These are phyloP conservation scores for Bipolaris victoriae DNA, from an alignment of 2,329 filamentous ascomycete species.

Conservation along the genomic window DNA sequence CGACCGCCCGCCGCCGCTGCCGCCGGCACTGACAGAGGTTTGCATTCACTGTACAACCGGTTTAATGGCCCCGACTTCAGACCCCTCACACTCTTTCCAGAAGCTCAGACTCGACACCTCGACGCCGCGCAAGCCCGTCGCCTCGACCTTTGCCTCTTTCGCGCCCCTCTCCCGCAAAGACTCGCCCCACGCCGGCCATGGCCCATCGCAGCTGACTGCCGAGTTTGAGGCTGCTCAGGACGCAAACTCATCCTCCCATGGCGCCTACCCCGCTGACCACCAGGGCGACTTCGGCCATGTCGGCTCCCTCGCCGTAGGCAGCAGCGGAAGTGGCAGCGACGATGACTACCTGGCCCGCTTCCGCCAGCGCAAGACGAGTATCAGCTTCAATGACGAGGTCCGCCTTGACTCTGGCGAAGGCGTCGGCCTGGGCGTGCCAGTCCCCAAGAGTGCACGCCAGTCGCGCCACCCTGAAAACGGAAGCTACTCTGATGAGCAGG, in stretches of 20 bases:
- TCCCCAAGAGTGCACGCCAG: constrained; percentile 41
- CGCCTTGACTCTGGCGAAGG: constrained; percentile 50
- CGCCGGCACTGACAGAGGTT: constrained; percentile 35
- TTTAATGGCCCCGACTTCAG: constrained; percentile 49
- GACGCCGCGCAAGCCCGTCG: constrained; percentile 41
- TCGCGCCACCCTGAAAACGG: constrained; percentile 30
- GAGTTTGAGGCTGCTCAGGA: constrained; percentile 27
- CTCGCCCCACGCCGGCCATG: constrained; percentile 30
- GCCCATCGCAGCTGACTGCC: constrained; percentile 29
- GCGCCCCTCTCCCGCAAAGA: constrained; percentile 44
- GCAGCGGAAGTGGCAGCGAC: constrained; percentile 32
- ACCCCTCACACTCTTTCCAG: constrained; percentile 51
- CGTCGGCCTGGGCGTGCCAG: constrained; percentile 47
- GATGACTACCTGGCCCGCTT: constrained; percentile 38
- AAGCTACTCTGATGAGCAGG: constrained; percentile 41
- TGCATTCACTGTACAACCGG: constrained; percentile 42
- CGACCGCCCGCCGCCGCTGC: constrained; percentile 15
- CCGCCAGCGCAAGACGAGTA: constrained; percentile 46
- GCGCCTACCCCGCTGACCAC: constrained; percentile 26
- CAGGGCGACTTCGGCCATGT: constrained; percentile 27
- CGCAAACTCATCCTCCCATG: constrained; percentile 24
- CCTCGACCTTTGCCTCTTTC: constrained; percentile 46
- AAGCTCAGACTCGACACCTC: constrained; percentile 52
- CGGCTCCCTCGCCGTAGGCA: constrained; percentile 27
- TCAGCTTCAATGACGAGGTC: constrained; percentile 51